These are phyloP conservation scores for Lunasporangiospora selenospora DNA, from an alignment of 192 early-diverging fungal species.

Conservation along the genomic window DNA sequence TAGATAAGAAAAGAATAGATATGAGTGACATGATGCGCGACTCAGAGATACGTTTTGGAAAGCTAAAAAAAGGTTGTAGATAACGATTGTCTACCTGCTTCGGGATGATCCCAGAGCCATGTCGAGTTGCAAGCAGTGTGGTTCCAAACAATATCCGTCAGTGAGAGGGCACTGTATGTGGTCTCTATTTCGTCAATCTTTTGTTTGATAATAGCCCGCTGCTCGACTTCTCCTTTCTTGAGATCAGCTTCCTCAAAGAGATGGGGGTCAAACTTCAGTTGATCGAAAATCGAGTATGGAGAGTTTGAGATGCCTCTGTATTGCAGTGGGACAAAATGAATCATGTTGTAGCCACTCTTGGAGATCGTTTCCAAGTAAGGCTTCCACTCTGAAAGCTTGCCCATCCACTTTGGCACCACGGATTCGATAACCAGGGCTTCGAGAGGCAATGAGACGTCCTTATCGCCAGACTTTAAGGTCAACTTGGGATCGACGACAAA, in stretches of 20 bases:
- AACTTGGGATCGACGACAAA: constrained; percentile 94
- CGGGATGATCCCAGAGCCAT: constrained; percentile 97
- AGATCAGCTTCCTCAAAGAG: constrained; percentile 72
- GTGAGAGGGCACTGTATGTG: constrained; percentile 74
- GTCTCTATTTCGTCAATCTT: constrained; percentile 63
- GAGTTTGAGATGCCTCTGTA: constrained; percentile 92
- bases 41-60: not conserved
- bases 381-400: constrained; percentile 79
- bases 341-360: constrained; percentile 94
- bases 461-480: constrained; percentile 9
- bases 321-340: constrained; percentile 97
- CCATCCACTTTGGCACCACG: constrained; percentile 97
- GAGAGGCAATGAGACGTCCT: constrained; percentile 67
- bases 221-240: constrained; percentile 62
- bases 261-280: constrained; percentile 88
- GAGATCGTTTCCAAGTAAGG: constrained; percentile 72
- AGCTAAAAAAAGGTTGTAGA: not conserved
- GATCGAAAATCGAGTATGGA: constrained; percentile 97
- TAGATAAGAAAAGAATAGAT: constrained; percentile 8
- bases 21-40: not conserved
- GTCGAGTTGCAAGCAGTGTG: constrained; percentile 94
- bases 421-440: constrained; percentile 92
- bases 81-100: constrained; percentile 68
- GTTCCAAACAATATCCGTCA: constrained; percentile 99
- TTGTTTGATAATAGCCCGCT: constrained; percentile 63